Evolutionary conservation across 2,329 filamentous ascomycete species (phyloP).

Genomic region (Tolypocladium album): DNA sequence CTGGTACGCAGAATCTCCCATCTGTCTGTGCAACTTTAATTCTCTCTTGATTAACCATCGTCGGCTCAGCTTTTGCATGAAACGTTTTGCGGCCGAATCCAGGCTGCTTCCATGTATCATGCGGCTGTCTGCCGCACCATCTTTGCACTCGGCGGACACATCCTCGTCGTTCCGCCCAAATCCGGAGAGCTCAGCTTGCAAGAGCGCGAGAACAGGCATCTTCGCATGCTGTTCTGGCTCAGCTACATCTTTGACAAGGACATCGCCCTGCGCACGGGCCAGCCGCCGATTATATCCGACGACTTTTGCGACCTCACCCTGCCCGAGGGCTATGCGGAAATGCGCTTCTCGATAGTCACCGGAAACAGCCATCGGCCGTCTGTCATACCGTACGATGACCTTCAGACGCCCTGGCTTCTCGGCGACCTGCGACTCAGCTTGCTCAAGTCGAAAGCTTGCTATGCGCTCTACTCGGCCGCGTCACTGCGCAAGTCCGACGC

Average conservation of each 20-base stretch:
- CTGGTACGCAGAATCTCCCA: constrained; percentile 25
- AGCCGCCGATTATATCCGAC: constrained; percentile 38
- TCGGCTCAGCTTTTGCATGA: constrained; percentile 27
- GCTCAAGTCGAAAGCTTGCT: constrained; percentile 39
- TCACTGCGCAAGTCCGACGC: constrained; percentile 40
- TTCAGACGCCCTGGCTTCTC: constrained; percentile 23
- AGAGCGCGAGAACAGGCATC: constrained; percentile 19
- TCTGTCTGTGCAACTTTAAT: too few species aligned
- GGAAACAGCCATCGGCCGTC: neutral
- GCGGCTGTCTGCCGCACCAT: constrained; percentile 34
- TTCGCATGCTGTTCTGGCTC: constrained; percentile 41
- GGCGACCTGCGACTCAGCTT: constrained; percentile 37
- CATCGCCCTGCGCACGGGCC: constrained; percentile 39
- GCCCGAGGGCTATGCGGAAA: constrained; percentile 22
- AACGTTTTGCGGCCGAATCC: constrained; percentile 33
- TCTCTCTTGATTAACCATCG: neutral
- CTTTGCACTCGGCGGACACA: constrained; percentile 38
- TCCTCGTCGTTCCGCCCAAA: constrained; percentile 6
- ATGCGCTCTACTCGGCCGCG: constrained; percentile 36
- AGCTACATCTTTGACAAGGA: constrained; percentile 46
- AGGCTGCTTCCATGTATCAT: constrained; percentile 30
- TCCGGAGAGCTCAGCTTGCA: constrained; percentile 5
- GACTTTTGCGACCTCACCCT: constrained; percentile 42
- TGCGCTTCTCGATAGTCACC: constrained; percentile 6
- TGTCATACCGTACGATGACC: neutral